Evolutionary conservation across 2,329 filamentous ascomycete species (phyloP).

Genomic region (Beauveria sp.): DNA sequence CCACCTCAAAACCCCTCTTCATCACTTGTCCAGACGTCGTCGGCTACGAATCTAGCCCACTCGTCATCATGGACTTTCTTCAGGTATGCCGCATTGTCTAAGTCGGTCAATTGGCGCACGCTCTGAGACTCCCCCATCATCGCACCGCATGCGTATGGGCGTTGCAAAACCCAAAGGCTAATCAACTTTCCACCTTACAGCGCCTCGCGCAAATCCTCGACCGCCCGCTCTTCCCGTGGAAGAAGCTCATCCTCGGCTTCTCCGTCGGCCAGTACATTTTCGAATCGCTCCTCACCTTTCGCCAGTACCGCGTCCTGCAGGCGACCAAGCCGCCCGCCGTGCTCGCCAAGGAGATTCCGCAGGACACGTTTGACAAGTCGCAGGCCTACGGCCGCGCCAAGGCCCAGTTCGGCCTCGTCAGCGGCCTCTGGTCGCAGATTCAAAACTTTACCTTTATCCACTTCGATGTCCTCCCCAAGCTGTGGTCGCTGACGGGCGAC

Average conservation of each 20-base stretch:
- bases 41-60: background rate
- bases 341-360: conserved; percentile 77
- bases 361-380: conserved; percentile 89
- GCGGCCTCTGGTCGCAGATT: conserved; percentile 73
- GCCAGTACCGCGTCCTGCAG: conserved; percentile 83
- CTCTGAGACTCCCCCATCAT: background rate
- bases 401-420: conserved; percentile 78
- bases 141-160: background rate
- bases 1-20: background rate
- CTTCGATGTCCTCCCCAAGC: conserved; percentile 80
- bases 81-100: conserved; percentile 25
- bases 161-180: too few species aligned
- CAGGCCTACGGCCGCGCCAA: conserved; percentile 96
- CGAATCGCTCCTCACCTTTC: conserved; percentile 80
- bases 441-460: conserved; percentile 88
- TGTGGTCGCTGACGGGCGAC: conserved; percentile 77
- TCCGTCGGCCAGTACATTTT: conserved; percentile 85
- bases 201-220: conserved; percentile 80
- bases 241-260: conserved; percentile 90
- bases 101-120: background rate
- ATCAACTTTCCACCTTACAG: conserved; percentile 28
- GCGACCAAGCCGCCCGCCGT: conserved; percentile 76
- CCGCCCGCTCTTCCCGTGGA: conserved; percentile 92
- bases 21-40: conserved; percentile 2
- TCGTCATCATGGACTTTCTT: conserved; percentile 35